A percentile compares a stretch with the other conserved stretches of the same genome.
phyloP scores from a whole-genome alignment of 2,329 filamentous ascomycete species.

The Orbilia blumenaviensis region DNA sequence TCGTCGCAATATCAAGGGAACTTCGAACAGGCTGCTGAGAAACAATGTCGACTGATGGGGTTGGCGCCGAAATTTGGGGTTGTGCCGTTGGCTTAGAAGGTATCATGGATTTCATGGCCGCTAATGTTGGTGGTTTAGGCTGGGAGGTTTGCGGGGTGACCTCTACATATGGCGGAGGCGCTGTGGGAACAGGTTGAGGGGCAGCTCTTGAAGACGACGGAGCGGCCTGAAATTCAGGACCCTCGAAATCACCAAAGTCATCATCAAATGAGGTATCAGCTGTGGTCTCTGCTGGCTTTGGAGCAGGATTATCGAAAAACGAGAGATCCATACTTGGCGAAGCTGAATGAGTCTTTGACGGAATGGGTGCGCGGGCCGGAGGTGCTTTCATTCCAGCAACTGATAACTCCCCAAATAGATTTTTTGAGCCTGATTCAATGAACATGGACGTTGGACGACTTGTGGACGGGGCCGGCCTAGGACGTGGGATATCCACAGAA shows the following conservation, averaged over 20 bases:
- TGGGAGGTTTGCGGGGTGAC: constrained; percentile 6
- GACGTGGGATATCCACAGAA: constrained; percentile 42
- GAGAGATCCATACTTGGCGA: constrained; percentile 38
- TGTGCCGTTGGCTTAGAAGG: not conserved
- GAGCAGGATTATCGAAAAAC: constrained; percentile 20
- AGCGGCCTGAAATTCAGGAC: constrained; percentile 20
- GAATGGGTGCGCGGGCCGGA: not conserved
- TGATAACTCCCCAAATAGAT: constrained; percentile 41
- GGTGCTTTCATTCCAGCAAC: constrained; percentile 41
- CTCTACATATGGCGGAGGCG: not conserved
- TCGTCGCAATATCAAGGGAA: constrained; percentile 45
- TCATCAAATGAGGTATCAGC: constrained; percentile 45
- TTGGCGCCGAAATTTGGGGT: not conserved
- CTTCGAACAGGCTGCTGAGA: constrained; percentile 7
- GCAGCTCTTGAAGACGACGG: not conserved
- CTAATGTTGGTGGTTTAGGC: constrained; percentile 19
- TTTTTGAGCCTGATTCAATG: constrained; percentile 29
- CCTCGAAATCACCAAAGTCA: constrained; percentile 53
- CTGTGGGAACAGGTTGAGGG: not conserved
- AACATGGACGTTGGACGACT: constrained; percentile 44
- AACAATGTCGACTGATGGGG: not conserved
- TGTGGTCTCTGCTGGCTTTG: constrained; percentile 6
- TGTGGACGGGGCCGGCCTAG: constrained; percentile 14
- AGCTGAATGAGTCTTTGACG: constrained; percentile 15
- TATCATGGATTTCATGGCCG: not conserved